Percentiles rank a stretch among this genome's conserved stretches.
These are phyloP conservation scores for Mycena epipterygia DNA, from an alignment of 768 basidiomycete species.

Conservation along the genomic window DNA sequence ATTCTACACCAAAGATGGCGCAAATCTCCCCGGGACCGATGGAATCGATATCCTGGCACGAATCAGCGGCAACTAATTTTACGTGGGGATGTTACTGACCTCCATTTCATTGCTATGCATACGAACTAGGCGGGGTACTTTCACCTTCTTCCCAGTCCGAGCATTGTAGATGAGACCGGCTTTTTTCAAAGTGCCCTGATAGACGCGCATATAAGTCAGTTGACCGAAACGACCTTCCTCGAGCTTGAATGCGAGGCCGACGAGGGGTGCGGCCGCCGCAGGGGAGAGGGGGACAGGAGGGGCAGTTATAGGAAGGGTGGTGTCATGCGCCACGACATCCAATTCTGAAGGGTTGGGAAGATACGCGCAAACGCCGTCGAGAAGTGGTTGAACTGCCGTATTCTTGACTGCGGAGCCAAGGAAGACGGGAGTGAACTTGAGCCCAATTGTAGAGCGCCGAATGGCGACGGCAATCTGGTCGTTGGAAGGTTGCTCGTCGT, in stretches of 20 bases:
- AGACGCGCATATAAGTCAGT: slow-evolving; percentile 97
- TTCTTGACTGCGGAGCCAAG: slow-evolving; percentile 98
- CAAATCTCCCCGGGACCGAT: slow-evolving; percentile 99
- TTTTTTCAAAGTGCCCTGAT: slow-evolving; percentile 94
- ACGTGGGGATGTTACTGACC: slow-evolving; percentile 58
- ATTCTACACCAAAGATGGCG: slow-evolving; percentile 99
- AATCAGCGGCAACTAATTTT: not conserved
- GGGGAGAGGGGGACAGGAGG: slow-evolving; percentile 84
- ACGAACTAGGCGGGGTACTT: slow-evolving; percentile 94
- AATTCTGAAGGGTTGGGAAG: slow-evolving; percentile 90
- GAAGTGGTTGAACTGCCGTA: slow-evolving; percentile 91
- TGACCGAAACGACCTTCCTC: slow-evolving; percentile 98
- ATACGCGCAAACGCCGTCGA: slow-evolving; percentile 97
- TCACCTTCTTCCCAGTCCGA: slow-evolving; percentile 95
- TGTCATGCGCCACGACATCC: slow-evolving; percentile 86
- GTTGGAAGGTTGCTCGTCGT: slow-evolving; percentile 82
- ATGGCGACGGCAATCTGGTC: slow-evolving; percentile 86
- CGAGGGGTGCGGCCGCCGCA: slow-evolving; percentile 87
- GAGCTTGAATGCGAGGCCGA: slow-evolving; percentile 97
- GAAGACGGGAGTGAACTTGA: slow-evolving; percentile 97
- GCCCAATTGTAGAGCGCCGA: slow-evolving; percentile 86
- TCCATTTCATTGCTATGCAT: slow-evolving; percentile 99
- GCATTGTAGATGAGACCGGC: slow-evolving; percentile 90
- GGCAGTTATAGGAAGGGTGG: slow-evolving; percentile 71
- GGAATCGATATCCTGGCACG: slow-evolving; percentile 83